phyloP scores from a whole-genome alignment of 306 rosid genomes.

The Prunus padus region DNA sequence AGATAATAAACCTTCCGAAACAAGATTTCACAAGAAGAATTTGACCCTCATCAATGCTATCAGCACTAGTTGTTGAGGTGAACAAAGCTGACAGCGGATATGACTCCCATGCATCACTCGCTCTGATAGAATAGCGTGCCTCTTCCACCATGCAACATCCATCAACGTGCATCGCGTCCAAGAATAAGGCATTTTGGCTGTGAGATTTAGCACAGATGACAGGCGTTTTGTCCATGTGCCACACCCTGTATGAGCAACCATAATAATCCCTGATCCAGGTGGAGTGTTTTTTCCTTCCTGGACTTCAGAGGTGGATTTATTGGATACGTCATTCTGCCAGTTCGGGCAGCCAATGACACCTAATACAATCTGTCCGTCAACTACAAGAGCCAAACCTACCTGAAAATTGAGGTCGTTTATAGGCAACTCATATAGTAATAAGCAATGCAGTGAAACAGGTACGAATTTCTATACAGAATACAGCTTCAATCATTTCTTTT shows the following conservation, averaged over 20 bases:
- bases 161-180: conserved; percentile 78
- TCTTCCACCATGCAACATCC: conserved; percentile 40
- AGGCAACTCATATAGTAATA: background rate
- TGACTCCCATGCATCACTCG: conserved; percentile 79
- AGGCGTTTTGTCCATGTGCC: conserved; percentile 75
- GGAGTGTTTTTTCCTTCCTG: conserved; percentile 31
- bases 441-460: background rate
- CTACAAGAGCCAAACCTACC: conserved; percentile 94
- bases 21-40: conserved; percentile 62
- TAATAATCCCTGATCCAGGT: conserved; percentile 55
- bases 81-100: conserved; percentile 59
- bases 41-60: conserved; percentile 41
- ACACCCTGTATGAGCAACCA: conserved; percentile 76
- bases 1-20: conserved; percentile 74
- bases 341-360: conserved; percentile 95
- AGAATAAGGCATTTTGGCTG: conserved; percentile 28
- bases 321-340: conserved; percentile 55
- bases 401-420: conserved; percentile 30
- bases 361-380: conserved; percentile 69
- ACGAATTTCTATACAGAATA: background rate
- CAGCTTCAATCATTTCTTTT: background rate
- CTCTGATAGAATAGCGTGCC: conserved; percentile 67
- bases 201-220: conserved; percentile 29
- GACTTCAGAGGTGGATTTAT: conserved; percentile 34
- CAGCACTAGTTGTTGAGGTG: conserved; percentile 43